These are phyloP conservation scores for Magnolia sinica DNA, from an alignment of 164 flowering plant species.

Conservation along the genomic window DNA sequence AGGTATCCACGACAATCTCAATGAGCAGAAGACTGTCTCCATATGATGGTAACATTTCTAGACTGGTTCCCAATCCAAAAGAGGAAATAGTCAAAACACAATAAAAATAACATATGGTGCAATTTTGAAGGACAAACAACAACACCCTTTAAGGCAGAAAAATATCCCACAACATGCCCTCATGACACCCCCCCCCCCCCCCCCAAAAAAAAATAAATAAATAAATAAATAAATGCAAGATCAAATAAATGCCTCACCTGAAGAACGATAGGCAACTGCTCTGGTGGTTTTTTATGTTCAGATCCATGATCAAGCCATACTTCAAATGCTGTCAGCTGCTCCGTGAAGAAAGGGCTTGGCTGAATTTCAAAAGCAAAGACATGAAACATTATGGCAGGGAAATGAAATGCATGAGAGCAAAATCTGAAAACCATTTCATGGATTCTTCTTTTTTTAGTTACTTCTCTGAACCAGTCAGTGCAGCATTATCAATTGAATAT, in stretches of 20 bases:
- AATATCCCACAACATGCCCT: too few relatives aligned
- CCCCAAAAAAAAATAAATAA: neutral
- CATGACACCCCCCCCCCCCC: too few relatives aligned
- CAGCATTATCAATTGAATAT: neutral
- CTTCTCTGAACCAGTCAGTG: neutral
- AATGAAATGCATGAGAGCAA: neutral
- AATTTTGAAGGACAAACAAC: too few relatives aligned
- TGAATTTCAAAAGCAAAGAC: conserved; percentile 25
- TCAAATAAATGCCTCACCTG: conserved; percentile 48
- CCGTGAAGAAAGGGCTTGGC: conserved; percentile 95
- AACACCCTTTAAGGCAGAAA: too few relatives aligned
- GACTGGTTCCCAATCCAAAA: too few relatives aligned
- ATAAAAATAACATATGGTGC: too few relatives aligned
- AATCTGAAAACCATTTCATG: neutral
- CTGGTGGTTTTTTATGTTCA: conserved; percentile 90
- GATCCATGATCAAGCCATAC: conserved; percentile 99
- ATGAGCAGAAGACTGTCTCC: too few relatives aligned
- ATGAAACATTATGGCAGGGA: neutral
- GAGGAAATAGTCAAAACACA: too few relatives aligned
- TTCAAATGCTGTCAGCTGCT: conserved; percentile 94
- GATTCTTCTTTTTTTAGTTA: neutral
- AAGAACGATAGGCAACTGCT: conserved; percentile 94
- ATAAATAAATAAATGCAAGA: neutral
- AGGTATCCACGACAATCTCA: too few relatives aligned
- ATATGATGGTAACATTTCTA: too few relatives aligned